Base-by-base conservation (phyloP, 225 moss, liverwort and hornwort species). In the Thuidium tamariscinum region DNA sequence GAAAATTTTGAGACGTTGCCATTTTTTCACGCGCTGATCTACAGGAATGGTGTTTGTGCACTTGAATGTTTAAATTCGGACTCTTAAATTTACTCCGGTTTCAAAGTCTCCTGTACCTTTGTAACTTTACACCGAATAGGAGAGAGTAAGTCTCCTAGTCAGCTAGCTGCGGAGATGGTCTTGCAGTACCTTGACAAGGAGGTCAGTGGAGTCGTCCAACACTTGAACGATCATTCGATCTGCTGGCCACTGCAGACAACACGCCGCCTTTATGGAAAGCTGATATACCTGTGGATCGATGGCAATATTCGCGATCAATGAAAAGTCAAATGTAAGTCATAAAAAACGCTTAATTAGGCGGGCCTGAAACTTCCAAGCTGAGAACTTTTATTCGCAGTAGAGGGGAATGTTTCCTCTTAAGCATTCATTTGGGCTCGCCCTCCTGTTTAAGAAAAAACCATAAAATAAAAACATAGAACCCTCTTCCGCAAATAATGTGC, bases 201-300 rank as follows among this genome's bases (percentile, higher is more conserved):
- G 86, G 41, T 96, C 95, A 42, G 95, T 96, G 3, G 96, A 96
- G 63, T 96, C 96, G 27, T 96, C 95, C 83, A 96, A 78, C 84
- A 96, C 94, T 91, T 95, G 95, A 11, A 96, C 93, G 51, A 96
- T 95, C 41, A 94, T 90, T 16, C 95, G 93, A 77, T 96, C 95
- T 5, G 92, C 91, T 27, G 95, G 96, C 96, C 96, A 96, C 1
- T 93, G 90, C 4, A 94, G 91, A 19, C 94, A 89, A 57, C 96
- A 95, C 2, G 94, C 94, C 10, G 96, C 96, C 42, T 93, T 91
- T 12, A 96, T 96, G 17, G 96, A 95, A 2, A 96, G 85, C 10
- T 96, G 95, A 67, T 94, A 95, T 27, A 95, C 96, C 82, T 82
- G 82, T 32, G 55, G 15, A 75, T 75, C n/a, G 16, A 41, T 22